Percentiles rank a stretch among this genome's conserved stretches.
phyloP scores from a whole-genome alignment of 768 basidiomycete species.

The Lactarius evosmus region DNA sequence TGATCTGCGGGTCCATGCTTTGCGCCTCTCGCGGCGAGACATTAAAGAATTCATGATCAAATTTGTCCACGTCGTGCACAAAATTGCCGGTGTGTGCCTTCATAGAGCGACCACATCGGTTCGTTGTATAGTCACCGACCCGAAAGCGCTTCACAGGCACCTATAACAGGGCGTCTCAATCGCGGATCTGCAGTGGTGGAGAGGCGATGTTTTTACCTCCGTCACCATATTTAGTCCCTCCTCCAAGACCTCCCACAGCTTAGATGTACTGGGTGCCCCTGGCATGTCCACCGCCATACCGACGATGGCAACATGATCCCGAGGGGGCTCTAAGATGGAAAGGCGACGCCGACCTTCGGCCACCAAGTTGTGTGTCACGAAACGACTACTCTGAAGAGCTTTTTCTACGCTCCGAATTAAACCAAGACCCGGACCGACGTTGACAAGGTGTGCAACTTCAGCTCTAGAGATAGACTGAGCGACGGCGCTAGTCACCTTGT shows the following conservation, averaged over 20 bases:
- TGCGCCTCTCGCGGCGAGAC: conserved; percentile 71
- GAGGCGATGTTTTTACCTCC: conserved; percentile 41
- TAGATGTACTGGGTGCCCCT: conserved; percentile 46
- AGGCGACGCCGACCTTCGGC: neutral
- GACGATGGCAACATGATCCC: conserved; percentile 62
- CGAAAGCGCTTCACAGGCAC: conserved; percentile 61
- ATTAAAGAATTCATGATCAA: conserved; percentile 70
- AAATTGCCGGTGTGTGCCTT: conserved; percentile 63
- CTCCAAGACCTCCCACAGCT: conserved; percentile 60
- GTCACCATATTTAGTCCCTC: conserved; percentile 53
- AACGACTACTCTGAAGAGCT: conserved; percentile 30
- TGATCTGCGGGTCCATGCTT: conserved; percentile 76
- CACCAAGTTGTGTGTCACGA: conserved; percentile 19
- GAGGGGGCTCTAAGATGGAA: conserved; percentile 30
- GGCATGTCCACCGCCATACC: conserved; percentile 63
- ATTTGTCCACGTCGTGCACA: conserved; percentile 51
- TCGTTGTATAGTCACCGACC: conserved; percentile 39
- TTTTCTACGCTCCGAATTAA: conserved; percentile 41
- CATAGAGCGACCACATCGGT: conserved; percentile 41
- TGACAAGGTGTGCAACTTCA: conserved; percentile 40
- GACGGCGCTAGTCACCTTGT: conserved; percentile 36
- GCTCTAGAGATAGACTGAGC: conserved; percentile 29
- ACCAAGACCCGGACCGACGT: conserved; percentile 48
- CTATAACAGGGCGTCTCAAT: conserved; percentile 39
- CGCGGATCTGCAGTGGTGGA: neutral